Percentiles rank a stretch among this genome's conserved stretches.
phyloP scores from a whole-genome alignment of 2,329 filamentous ascomycete species.

The Zasmidium citrigriseum region DNA sequence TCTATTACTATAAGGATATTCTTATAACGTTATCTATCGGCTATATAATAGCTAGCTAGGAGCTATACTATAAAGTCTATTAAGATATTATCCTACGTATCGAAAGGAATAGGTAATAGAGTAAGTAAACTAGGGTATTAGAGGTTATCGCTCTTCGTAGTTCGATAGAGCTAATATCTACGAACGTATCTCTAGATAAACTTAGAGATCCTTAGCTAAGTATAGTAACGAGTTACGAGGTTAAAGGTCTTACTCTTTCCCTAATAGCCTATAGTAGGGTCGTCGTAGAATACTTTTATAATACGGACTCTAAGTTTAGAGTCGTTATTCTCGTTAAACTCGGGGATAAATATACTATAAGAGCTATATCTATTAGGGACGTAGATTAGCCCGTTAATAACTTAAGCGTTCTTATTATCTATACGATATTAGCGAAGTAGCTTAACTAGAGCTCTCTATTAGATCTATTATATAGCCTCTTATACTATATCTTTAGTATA shows the following conservation, averaged over 20 bases:
- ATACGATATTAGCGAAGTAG: background rate
- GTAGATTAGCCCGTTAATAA: background rate
- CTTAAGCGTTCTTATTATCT: background rate
- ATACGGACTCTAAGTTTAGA: background rate
- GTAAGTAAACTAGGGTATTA: background rate
- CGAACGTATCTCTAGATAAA: constrained; percentile 27
- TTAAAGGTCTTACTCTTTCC: constrained; percentile 10
- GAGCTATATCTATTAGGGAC: background rate
- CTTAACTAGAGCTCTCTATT: background rate
- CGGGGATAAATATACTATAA: background rate
- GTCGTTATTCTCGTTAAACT: background rate
- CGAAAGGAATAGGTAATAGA: background rate
- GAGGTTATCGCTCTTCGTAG: constrained; percentile 27
- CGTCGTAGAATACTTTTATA: background rate
- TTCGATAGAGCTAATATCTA: constrained; percentile 32
- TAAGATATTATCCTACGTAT: constrained; percentile 20
- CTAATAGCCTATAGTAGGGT: background rate
- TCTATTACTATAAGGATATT: too few relatives aligned
- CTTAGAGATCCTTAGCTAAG: constrained; percentile 28
- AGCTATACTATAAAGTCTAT: too few relatives aligned
- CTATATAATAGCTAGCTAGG: too few relatives aligned
- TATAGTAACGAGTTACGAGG: constrained; percentile 11
- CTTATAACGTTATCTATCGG: too few relatives aligned
- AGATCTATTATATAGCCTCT: background rate
- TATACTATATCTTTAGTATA: background rate